Evolutionary conservation across 371 early-diverging fungal genomes (phyloP).

Genomic region (Chytridiales sp.): DNA sequence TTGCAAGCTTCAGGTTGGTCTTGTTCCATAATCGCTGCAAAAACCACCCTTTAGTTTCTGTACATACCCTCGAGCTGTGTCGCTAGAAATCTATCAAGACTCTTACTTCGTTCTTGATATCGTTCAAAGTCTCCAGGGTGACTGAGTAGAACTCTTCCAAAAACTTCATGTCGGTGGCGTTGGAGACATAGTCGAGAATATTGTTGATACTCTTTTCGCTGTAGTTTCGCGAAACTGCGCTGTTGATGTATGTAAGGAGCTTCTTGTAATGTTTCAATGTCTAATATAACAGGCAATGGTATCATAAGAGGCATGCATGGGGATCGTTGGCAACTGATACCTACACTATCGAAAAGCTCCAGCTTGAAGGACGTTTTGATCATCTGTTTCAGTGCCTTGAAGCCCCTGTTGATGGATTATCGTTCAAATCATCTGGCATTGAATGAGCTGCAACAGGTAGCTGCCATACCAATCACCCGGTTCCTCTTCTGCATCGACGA

Average conservation of each 20-base stretch:
- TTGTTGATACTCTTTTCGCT: conserved; percentile 96
- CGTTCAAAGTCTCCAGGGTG: conserved; percentile 72
- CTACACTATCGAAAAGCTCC: conserved; percentile 64
- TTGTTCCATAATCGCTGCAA: conserved; percentile 83
- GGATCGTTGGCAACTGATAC: background rate
- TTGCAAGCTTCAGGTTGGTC: conserved; percentile 88
- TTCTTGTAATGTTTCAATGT: conserved; percentile 73
- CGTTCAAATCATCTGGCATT: background rate
- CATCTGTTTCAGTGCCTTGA: conserved; percentile 93
- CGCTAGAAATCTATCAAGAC: conserved; percentile 1
- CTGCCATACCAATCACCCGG: conserved; percentile 77
- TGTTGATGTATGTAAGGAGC: conserved; percentile 76
- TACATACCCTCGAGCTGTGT: background rate
- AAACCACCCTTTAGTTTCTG: too few relatives aligned
- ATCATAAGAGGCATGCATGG: background rate
- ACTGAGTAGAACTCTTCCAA: conserved; percentile 83
- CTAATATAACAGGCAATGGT: conserved; percentile 34
- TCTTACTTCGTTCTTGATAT: conserved; percentile 75
- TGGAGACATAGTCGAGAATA: conserved; percentile 82
- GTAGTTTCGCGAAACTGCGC: conserved; percentile 85
- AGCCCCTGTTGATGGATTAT: conserved; percentile 68
- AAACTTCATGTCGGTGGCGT: conserved; percentile 69
- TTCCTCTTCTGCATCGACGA: conserved; percentile 78
- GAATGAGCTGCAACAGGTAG: background rate
- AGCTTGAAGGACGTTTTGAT: conserved; percentile 80